Conservation (phyloP, 345 rosid species). For the Eucalyptus pauciflora region DNA sequence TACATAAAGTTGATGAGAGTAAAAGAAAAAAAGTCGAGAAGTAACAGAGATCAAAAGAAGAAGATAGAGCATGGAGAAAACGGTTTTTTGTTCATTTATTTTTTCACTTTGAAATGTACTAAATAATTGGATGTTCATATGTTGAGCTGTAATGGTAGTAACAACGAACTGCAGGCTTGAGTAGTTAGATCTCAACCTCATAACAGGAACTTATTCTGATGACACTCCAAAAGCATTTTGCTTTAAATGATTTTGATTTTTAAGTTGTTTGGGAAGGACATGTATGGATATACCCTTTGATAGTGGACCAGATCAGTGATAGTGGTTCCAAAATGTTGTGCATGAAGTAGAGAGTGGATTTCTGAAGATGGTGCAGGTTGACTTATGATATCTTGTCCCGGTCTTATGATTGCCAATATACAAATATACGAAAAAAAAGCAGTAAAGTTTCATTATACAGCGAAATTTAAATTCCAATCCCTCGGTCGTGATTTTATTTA, state of each 20-base stretch:
- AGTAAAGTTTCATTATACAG: not conserved
- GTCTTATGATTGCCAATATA: not conserved
- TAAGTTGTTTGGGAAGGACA: not conserved
- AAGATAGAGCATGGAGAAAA: not conserved
- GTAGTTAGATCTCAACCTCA: not conserved
- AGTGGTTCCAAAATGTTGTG: not conserved
- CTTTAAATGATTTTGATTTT: not conserved
- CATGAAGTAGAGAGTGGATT: not conserved
- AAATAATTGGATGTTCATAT: not conserved
- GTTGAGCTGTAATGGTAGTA: not conserved
- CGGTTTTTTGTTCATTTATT: not conserved
- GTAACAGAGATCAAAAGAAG: not conserved
- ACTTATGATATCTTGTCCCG: not conserved
- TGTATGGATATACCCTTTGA: not conserved
- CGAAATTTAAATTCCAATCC: not conserved
- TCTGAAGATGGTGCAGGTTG: not conserved
- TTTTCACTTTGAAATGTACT: not conserved
- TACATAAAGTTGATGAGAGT: not conserved
- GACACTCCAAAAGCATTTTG: not conserved
- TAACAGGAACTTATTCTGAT: not conserved
- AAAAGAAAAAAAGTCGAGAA: not conserved
- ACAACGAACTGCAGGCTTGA: accelerated
- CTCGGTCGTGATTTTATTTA: not conserved
- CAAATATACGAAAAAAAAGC: not conserved
- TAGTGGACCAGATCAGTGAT: not conserved